phyloP scores from a whole-genome alignment of 495 filamentous ascomycete species.

The Margaritispora aquatica region DNA sequence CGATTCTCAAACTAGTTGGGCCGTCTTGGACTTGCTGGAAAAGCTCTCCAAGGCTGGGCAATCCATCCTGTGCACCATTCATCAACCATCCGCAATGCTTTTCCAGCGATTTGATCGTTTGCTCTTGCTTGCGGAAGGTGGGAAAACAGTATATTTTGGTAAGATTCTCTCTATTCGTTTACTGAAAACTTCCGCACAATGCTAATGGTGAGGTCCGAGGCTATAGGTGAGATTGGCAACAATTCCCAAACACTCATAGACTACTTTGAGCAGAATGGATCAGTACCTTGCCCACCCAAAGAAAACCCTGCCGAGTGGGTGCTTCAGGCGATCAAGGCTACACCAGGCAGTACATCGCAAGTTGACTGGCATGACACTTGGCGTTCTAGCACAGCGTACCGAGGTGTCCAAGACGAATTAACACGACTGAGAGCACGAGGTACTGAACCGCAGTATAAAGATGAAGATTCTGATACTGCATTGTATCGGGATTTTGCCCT shows the following conservation, averaged over 20 bases:
- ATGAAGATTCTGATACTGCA: slow-evolving; percentile 11
- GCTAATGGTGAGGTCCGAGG: slow-evolving; percentile 66
- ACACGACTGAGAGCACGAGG: slow-evolving; percentile 43
- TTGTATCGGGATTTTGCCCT: slow-evolving; percentile 43
- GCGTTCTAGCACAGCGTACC: slow-evolving; percentile 54
- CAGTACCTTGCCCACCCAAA: slow-evolving; percentile 57
- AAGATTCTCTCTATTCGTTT: slow-evolving; percentile 73
- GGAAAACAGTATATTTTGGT: slow-evolving; percentile 71
- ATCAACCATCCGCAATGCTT: slow-evolving; percentile 82
- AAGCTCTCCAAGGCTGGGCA: slow-evolving; percentile 80
- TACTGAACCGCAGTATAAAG: slow-evolving; percentile 37
- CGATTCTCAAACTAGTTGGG: slow-evolving; percentile 57
- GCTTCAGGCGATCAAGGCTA: slow-evolving; percentile 79
- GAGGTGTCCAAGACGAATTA: slow-evolving; percentile 7
- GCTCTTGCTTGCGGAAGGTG: slow-evolving; percentile 59
- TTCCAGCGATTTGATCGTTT: slow-evolving; percentile 86
- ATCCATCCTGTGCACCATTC: slow-evolving; percentile 87
- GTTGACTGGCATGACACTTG: slow-evolving; percentile 83
- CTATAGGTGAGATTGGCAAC: slow-evolving; percentile 69
- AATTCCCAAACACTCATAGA: slow-evolving; percentile 53
- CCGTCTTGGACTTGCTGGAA: slow-evolving; percentile 76
- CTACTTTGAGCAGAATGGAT: slow-evolving; percentile 73
- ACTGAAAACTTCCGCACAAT: slow-evolving; percentile 87
- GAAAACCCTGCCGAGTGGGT: slow-evolving; percentile 76
- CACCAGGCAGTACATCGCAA: too few species aligned